Percentiles rank a stretch among this genome's conserved stretches.
These are phyloP conservation scores for Madurella fahalii DNA, from an alignment of 2,329 filamentous ascomycete genomes.

Conservation along the genomic window DNA sequence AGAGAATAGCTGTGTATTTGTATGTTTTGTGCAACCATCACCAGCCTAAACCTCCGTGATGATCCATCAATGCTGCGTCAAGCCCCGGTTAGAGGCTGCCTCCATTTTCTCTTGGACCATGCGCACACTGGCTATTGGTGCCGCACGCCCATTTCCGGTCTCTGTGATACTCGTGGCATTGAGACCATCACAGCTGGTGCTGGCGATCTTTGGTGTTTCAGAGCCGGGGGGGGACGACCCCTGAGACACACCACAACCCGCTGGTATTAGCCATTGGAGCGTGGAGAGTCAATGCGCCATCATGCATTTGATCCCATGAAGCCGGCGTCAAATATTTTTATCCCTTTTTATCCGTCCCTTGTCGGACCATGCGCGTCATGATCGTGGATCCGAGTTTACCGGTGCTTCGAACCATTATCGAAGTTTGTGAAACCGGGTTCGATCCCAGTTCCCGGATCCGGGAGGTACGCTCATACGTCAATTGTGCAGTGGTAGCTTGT, in stretches of 20 bases:
- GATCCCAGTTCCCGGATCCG: not conserved
- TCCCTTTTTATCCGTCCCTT: not conserved
- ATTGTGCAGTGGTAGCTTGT: too few species aligned
- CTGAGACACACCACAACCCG: conserved; percentile 2
- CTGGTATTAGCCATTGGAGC: not conserved
- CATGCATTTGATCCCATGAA: conserved; percentile 1
- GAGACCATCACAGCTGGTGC: not conserved
- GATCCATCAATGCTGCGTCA: too few species aligned
- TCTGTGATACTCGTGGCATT: not conserved
- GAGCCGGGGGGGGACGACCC: not conserved
- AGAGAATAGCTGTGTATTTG: not conserved
- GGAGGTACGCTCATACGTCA: too few species aligned
- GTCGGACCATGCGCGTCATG: not conserved
- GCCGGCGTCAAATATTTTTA: not conserved
- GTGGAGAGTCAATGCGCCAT: not conserved
- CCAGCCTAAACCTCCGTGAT: too few species aligned
- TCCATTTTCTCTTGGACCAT: too few species aligned
- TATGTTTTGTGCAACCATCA: not conserved
- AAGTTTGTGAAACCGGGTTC: conserved; percentile 4
- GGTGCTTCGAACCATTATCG: not conserved
- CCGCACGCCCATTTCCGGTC: not conserved
- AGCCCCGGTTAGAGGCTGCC: too few species aligned
- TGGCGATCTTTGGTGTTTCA: conserved; percentile 10
- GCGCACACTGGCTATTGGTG: too few species aligned
- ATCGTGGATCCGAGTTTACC: not conserved